Evolutionary conservation across 768 basidiomycete genomes (phyloP).

Genomic region (Boletus reticuloceps): DNA sequence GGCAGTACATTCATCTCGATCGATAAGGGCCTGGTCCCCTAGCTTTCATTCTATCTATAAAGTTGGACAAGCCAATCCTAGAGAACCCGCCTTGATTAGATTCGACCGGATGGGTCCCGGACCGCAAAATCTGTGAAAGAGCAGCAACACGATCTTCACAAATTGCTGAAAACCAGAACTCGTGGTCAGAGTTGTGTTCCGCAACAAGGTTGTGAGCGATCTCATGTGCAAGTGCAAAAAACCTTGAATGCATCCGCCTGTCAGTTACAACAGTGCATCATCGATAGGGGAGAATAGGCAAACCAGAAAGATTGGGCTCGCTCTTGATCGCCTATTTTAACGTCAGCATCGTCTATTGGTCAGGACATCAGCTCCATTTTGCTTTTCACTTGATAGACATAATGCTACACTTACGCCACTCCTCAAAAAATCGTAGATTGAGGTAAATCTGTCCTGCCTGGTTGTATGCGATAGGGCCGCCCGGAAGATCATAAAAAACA

Average conservation of each 20-base stretch:
- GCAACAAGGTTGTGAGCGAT: background rate
- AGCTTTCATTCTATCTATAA: too few species aligned
- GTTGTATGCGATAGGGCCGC: background rate
- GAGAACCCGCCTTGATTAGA: too few species aligned
- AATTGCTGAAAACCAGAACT: background rate
- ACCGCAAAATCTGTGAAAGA: background rate
- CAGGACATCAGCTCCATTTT: background rate
- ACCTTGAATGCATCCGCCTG: background rate
- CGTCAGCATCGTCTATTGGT: background rate
- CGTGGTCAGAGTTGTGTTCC: background rate
- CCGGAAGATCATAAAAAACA: background rate
- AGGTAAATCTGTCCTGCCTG: background rate
- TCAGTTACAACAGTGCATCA: background rate
- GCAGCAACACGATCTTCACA: background rate
- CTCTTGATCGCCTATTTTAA: background rate
- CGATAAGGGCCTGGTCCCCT: too few species aligned
- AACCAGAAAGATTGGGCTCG: background rate
- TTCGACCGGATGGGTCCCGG: too few species aligned
- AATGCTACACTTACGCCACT: background rate
- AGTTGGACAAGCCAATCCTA: too few species aligned
- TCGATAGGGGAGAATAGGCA: background rate
- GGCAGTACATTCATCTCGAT: too few species aligned
- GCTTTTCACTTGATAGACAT: too few species aligned
- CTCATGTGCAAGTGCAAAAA: background rate
- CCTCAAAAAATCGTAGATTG: background rate